These are phyloP conservation scores for Penstemon barbatus DNA, from an alignment of 257 asterid species.

Conservation along the genomic window DNA sequence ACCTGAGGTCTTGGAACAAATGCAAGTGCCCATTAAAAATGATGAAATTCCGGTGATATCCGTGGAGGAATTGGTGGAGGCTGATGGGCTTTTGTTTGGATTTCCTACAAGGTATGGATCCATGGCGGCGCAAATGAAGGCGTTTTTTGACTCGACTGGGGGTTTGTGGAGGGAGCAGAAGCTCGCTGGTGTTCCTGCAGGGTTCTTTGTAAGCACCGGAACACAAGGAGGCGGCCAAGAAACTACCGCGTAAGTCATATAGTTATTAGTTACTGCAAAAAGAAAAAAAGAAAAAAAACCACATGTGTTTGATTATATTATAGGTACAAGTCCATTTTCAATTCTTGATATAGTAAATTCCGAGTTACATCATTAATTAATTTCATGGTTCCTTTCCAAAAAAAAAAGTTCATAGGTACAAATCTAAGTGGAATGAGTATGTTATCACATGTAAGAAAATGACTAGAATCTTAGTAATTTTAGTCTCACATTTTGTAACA, in stretches of 20 bases:
- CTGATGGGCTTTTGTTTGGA: slow-evolving; percentile 58
- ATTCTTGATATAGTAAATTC: too few species aligned
- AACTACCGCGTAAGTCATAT: slow-evolving; percentile 52
- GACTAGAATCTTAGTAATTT: too few species aligned
- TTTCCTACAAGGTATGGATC: slow-evolving; percentile 56
- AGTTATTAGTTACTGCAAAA: too few species aligned
- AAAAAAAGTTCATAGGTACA: too few species aligned
- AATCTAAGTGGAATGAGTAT: too few species aligned
- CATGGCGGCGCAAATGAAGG: slow-evolving; percentile 65
- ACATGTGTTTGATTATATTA: too few species aligned
- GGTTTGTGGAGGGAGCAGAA: slow-evolving; percentile 53
- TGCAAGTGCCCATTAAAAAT: slow-evolving; percentile 45
- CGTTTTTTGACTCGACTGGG: slow-evolving; percentile 54
- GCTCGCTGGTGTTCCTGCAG: slow-evolving; percentile 61
- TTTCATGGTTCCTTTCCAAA: too few species aligned
- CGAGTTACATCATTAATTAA: too few species aligned
- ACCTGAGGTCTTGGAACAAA: slow-evolving; percentile 40
- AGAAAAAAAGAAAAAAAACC: too few species aligned
- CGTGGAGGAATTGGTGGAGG: slow-evolving; percentile 44
- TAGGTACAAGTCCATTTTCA: too few species aligned
- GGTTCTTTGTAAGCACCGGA: slow-evolving; percentile 58
- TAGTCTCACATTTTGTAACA: too few species aligned
- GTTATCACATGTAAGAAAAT: too few species aligned
- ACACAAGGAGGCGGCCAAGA: slow-evolving; percentile 73
- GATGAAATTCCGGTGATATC: slow-evolving; percentile 42